These are phyloP conservation scores for Leccinum barrowsii DNA, from an alignment of 768 basidiomycete genomes.

Conservation along the genomic window DNA sequence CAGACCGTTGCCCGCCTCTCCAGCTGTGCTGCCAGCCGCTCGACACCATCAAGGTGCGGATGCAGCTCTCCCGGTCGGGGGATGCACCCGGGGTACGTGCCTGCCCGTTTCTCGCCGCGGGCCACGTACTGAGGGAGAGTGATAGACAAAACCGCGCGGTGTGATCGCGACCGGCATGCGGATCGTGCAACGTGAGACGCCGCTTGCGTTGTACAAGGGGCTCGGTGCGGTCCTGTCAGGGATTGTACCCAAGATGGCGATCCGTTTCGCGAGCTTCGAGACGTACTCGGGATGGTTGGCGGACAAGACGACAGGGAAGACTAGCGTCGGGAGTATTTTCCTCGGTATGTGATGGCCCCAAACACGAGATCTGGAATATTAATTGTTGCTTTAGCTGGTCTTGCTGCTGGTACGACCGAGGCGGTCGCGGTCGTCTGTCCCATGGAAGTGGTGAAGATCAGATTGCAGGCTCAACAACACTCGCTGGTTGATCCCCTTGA, in stretches of 20 bases:
- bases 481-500: constrained; percentile 96
- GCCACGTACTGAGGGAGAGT: neutral
- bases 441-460: constrained; percentile 99
- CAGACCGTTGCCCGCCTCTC: neutral
- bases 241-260: constrained; percentile 99
- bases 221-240: constrained; percentile 94
- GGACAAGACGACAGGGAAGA: constrained; percentile 73
- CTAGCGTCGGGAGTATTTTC: constrained; percentile 78
- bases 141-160: constrained; percentile 87
- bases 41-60: constrained; percentile 99
- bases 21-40: constrained; percentile 87
- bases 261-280: constrained; percentile 97
- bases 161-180: constrained; percentile 88
- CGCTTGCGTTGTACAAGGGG: constrained; percentile 95
- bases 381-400: constrained; percentile 62
- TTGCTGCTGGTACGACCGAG: constrained; percentile 94
- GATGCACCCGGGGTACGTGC: constrained; percentile 74
- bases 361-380: neutral
- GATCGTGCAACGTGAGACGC: constrained; percentile 89
- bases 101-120: neutral
- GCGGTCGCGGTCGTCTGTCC: constrained; percentile 94
- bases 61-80: constrained; percentile 91
- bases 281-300: constrained; percentile 84
- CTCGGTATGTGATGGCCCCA: constrained; percentile 52
- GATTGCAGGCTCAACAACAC: constrained; percentile 95